These are phyloP conservation scores for Pseudocercospora cruenta DNA, from an alignment of 2,329 filamentous ascomycete species.

Conservation along the genomic window DNA sequence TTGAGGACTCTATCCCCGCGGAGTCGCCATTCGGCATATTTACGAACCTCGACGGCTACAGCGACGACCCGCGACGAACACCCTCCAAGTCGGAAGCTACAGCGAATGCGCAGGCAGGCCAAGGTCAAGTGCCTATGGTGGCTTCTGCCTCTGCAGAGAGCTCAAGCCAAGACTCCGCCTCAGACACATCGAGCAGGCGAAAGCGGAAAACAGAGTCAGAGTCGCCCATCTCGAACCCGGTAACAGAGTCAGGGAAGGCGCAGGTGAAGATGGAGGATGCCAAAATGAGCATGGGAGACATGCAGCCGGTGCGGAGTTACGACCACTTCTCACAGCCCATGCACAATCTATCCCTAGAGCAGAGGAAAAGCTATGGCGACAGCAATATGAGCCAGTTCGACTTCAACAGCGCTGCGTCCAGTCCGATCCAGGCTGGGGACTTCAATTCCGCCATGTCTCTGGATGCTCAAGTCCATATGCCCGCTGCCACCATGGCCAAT, in stretches of 20 bases:
- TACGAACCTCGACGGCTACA: conserved; percentile 37
- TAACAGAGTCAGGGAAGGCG: conserved; percentile 27
- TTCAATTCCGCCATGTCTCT: conserved; percentile 36
- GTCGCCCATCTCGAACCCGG: conserved; percentile 40
- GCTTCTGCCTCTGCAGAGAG: conserved; percentile 41
- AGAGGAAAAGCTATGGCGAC: conserved; percentile 35
- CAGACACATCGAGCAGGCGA: conserved; percentile 44
- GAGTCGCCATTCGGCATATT: conserved; percentile 34
- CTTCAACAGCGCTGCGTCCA: conserved; percentile 63
- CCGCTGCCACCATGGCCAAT: conserved; percentile 17
- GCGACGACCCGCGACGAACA: conserved; percentile 34
- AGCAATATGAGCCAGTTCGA: conserved; percentile 59
- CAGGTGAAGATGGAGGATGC: conserved; percentile 36
- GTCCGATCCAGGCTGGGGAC: conserved; percentile 47
- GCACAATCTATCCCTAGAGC: conserved; percentile 40
- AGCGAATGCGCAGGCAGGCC: neutral
- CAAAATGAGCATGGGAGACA: conserved; percentile 31
- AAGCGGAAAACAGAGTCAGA: conserved; percentile 46
- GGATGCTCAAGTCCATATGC: conserved; percentile 32
- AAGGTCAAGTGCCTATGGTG: conserved; percentile 14
- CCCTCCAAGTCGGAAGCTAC: conserved; percentile 34
- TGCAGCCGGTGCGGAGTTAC: conserved; percentile 33
- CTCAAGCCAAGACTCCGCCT: conserved; percentile 48
- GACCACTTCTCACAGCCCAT: conserved; percentile 37
- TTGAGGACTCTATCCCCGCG: conserved; percentile 29